Conservation (phyloP, 2,329 filamentous ascomycete species). For the Neodidymelliopsis sp. region DNA sequence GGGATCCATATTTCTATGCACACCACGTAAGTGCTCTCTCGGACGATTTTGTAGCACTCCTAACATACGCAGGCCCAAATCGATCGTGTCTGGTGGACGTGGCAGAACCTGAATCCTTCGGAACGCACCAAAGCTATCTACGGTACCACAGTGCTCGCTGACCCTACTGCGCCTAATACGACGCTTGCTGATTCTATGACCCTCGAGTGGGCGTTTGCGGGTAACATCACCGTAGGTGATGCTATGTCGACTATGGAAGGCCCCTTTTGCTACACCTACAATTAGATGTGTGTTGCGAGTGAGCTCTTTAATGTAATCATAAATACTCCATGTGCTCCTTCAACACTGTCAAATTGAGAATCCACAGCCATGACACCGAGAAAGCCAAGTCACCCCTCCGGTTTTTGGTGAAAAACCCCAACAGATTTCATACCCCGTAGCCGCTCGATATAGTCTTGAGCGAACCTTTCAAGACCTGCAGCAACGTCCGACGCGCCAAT, state of each 20-base stretch:
- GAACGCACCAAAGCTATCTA: conserved; percentile 50
- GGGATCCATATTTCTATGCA: conserved; percentile 49
- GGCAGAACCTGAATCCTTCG: conserved; percentile 55
- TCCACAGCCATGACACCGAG: too few relatives aligned
- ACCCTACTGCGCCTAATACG: conserved; percentile 53
- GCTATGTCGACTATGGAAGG: conserved; percentile 55
- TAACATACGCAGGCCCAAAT: too few relatives aligned
- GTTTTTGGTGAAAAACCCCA: neutral
- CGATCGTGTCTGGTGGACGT: conserved; percentile 59
- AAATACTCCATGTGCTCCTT: neutral
- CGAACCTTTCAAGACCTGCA: conserved; percentile 8
- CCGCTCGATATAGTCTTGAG: neutral
- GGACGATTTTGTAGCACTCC: too few relatives aligned
- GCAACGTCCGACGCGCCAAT: conserved; percentile 20
- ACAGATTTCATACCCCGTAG: neutral
- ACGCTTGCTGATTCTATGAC: conserved; percentile 56
- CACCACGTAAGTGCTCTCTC: too few relatives aligned
- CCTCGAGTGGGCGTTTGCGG: conserved; percentile 47
- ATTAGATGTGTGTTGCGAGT: conserved; percentile 20
- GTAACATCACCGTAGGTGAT: conserved; percentile 47
- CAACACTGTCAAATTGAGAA: too few relatives aligned
- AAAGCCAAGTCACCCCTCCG: neutral
- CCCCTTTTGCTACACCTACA: conserved; percentile 58
- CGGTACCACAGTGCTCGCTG: conserved; percentile 53
- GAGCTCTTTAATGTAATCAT: neutral